Conservation (phyloP, 2,329 filamentous ascomycete genomes). For the Tetracladium maxilliforme region DNA sequence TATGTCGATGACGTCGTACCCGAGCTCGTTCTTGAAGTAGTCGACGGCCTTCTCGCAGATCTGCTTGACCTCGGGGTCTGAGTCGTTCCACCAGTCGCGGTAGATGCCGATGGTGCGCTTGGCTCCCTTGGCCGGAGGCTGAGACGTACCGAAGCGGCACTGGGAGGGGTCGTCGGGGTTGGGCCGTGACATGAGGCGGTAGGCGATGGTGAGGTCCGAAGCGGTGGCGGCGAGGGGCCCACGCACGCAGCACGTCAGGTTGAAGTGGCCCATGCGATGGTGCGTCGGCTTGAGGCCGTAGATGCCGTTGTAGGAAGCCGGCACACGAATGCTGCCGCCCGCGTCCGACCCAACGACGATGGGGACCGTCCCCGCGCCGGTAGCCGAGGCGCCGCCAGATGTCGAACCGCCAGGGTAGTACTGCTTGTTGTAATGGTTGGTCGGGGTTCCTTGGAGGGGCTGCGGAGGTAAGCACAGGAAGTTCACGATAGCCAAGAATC, state of each 20-base stretch:
- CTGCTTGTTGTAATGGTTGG: slow-evolving; percentile 55
- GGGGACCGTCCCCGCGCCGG: slow-evolving; percentile 55
- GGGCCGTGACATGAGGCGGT: slow-evolving; percentile 57
- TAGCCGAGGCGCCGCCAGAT: slow-evolving; percentile 57
- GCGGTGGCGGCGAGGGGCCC: slow-evolving; percentile 67
- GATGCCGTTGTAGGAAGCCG: slow-evolving; percentile 59
- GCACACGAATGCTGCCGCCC: slow-evolving; percentile 62
- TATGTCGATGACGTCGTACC: slow-evolving; percentile 41
- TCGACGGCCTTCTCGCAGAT: slow-evolving; percentile 48
- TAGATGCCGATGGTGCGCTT: slow-evolving; percentile 49
- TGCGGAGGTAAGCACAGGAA: slow-evolving; percentile 63
- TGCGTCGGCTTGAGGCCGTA: slow-evolving; percentile 74
- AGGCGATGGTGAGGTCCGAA: slow-evolving; percentile 68
- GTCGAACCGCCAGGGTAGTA: slow-evolving; percentile 73
- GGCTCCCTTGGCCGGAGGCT: slow-evolving; percentile 13
- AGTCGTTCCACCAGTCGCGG: slow-evolving; percentile 52
- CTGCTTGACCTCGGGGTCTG: slow-evolving; percentile 46
- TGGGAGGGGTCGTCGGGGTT: slow-evolving; percentile 48
- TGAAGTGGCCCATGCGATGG: slow-evolving; percentile 45
- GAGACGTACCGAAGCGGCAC: slow-evolving; percentile 37
- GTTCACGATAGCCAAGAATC: slow-evolving; percentile 58
- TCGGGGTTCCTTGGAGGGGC: slow-evolving; percentile 55
- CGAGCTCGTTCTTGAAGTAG: slow-evolving; percentile 33
- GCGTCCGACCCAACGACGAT: slow-evolving; percentile 60
- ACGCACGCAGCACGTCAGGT: slow-evolving; percentile 42